A percentile compares a stretch with the other conserved stretches of the same genome.
Evolutionary conservation across 2,329 filamentous ascomycete genomes (phyloP).

Genomic region (Lasiodiplodia citricola): DNA sequence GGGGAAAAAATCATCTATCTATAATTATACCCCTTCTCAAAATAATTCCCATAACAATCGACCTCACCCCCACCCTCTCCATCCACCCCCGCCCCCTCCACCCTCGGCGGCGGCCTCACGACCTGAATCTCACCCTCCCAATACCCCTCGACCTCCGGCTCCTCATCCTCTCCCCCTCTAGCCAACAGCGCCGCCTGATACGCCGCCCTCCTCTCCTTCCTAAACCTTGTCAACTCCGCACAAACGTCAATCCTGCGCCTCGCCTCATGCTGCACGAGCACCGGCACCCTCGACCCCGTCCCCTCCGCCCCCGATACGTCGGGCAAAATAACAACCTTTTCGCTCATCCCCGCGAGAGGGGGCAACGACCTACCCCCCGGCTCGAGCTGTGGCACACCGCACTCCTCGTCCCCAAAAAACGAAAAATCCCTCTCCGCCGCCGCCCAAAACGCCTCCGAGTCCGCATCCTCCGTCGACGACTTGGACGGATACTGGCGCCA

Average conservation of each 20-base stretch:
- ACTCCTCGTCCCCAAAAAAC: constrained; percentile 65
- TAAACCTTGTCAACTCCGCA: constrained; percentile 59
- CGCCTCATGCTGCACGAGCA: constrained; percentile 31
- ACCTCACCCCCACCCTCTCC: constrained; percentile 49
- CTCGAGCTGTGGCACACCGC: constrained; percentile 54
- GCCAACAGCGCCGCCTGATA: constrained; percentile 46
- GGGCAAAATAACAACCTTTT: constrained; percentile 41
- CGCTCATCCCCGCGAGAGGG: constrained; percentile 53
- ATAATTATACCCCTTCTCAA: constrained; percentile 59
- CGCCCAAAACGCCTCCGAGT: constrained; percentile 65
- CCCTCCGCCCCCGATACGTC: constrained; percentile 26
- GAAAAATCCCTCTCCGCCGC: constrained; percentile 65
- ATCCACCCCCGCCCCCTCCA: constrained; percentile 39
- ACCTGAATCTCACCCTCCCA: constrained; percentile 66
- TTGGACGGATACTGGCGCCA: constrained; percentile 54
- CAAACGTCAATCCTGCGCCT: constrained; percentile 55
- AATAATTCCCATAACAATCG: constrained; percentile 60
- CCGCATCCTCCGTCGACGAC: constrained; percentile 64
- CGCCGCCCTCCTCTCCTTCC: constrained; percentile 57
- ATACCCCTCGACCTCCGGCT: constrained; percentile 57
- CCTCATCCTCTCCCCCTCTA: constrained; percentile 31
- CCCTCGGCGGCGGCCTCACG: constrained; percentile 48
- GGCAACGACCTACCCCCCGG: constrained; percentile 49
- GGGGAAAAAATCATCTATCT: constrained; percentile 38
- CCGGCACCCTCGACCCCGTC: constrained; percentile 29